Base-by-base conservation (phyloP, 495 filamentous ascomycete genomes). In the Podospora fimiseda region DNA sequence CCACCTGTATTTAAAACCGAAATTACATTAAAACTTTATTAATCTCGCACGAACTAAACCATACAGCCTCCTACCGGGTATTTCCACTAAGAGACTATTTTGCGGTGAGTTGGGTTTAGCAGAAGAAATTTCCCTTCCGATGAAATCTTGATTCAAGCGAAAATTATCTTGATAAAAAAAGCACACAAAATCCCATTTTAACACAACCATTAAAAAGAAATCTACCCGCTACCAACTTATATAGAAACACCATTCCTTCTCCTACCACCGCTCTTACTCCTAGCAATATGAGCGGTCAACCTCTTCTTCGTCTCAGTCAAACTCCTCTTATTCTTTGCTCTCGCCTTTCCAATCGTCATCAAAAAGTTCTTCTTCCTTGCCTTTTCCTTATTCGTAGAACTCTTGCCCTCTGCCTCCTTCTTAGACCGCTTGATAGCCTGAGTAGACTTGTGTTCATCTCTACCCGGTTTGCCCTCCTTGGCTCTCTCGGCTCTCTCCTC, bases 381-480 rank as follows among this genome's bases (percentile, higher is more conserved):
- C 79, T 99, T 99, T 77, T 99, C 94, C 77, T 88, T 88, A 73
- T 99, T 99, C 60, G 93, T 99, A 3, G 88, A 88, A 69, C 87
- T 92, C 79, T 97, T 96, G 53, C 90, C 88, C 73, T 90, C 80
- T 14, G 81, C 79, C 58, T 83, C 80, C 78, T 94, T 95, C 70
- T 87, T 86, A 67, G 89, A 79, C 73, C 90, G 88, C 45, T 86
- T 77, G 62, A 82, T 82, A 8, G 89, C 89, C 50, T 86, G 82
- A 53, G 86, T 89, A 53, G 81, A 85, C 76, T 89, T 89, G 70
- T 90, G 86, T 59, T 90, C 85, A 37, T 80, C 75, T 13, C 86
- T 80, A 24, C 82, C 80, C 0, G 79, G 79, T 69, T 88, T 87
- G 59, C 86, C 86, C 49, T 87, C 89, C 62, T 76, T 84, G 1